Evolutionary conservation across 1,284 basidiomycete species (phyloP).

Genomic region (Trametes versicolor): DNA sequence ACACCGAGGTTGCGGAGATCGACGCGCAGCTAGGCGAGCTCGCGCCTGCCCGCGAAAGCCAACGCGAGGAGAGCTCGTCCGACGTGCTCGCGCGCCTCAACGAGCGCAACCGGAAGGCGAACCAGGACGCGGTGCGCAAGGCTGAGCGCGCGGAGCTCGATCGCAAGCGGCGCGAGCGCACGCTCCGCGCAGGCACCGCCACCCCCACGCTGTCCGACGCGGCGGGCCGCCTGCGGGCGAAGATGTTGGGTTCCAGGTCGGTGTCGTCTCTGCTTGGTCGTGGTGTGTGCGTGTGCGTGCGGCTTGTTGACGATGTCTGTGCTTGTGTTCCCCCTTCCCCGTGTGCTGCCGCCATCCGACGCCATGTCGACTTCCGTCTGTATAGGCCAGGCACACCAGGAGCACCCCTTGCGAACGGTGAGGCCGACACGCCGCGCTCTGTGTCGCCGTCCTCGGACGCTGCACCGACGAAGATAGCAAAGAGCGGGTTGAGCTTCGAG

Average conservation of each 20-base stretch:
- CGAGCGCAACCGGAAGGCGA: conserved; percentile 87
- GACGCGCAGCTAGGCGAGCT: conserved; percentile 62
- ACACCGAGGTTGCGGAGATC: conserved; percentile 63
- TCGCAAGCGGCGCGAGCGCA: conserved; percentile 71
- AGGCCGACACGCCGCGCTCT: conserved; percentile 46
- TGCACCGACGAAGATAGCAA: conserved; percentile 45
- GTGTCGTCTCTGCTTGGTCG: conserved; percentile 31
- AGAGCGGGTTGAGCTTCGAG: conserved; percentile 53
- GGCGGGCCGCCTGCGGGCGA: conserved; percentile 69
- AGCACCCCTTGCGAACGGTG: conserved; percentile 38
- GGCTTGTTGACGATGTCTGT: conserved; percentile 25
- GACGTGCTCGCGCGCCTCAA: conserved; percentile 83
- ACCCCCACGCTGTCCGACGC: conserved; percentile 56
- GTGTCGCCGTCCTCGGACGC: conserved; percentile 47
- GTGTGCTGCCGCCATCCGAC: not conserved
- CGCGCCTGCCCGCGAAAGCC: conserved; percentile 35
- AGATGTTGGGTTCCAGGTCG: conserved; percentile 52
- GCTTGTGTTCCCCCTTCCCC: not conserved
- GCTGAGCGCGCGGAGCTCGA: conserved; percentile 78
- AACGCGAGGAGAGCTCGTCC: conserved; percentile 48
- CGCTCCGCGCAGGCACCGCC: conserved; percentile 58
- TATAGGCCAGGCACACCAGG: conserved; percentile 53
- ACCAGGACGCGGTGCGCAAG: conserved; percentile 79
- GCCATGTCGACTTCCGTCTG: not conserved
- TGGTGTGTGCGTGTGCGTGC: conserved; percentile 30